Evolutionary conservation across 2,329 filamentous ascomycete species (phyloP), one percentile per base, ranked within the genome.

Genomic region (Calonectria pteridis): DNA sequence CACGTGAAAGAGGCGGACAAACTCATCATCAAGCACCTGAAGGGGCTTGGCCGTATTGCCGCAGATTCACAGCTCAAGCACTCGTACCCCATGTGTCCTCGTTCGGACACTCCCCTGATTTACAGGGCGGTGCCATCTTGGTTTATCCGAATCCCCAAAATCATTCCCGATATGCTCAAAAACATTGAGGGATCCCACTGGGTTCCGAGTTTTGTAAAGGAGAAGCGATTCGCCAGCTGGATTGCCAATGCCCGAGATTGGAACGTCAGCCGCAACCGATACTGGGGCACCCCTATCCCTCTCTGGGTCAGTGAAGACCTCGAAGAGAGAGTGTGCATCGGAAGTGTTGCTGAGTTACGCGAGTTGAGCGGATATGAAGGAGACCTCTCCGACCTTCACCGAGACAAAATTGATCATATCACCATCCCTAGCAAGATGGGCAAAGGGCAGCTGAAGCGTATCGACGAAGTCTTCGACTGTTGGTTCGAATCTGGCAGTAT

Each of bases 401-500:
- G 96, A 67, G 95, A 98, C 84, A 96, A 96, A 84, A 93, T 98
- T 76, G 96, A 98, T 81, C 89, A 95, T 78, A 98, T 98, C 83
- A 98, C 95, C 55, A 98, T 98, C 76, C 96, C 96, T 1, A 97
- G 94, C 83, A 94, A 94, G 84, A 90, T 93, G 85, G 96, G 96
- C 78, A 98, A 96, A 82, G 96, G 95, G 26, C 88, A 90, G n/a
- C 87, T 98, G 75, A 93, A 90, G 80, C 93, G 96, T 78, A 90
- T 97, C 13, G 93, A 95, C 66, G 95, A 98, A 83, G 95, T 98
- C 6, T 98, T 98, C 79, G 96, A 98, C 85, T 98, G 96, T 83
- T 98, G 96, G 95, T 98, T 98, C 76, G 96, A 98, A 85, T 98
- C 95, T 53, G 96, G 96, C 74, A 96, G 94, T 82, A 98, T 98